Conservation (phyloP, 495 filamentous ascomycete species). For the Parathielavia appendiculata region DNA sequence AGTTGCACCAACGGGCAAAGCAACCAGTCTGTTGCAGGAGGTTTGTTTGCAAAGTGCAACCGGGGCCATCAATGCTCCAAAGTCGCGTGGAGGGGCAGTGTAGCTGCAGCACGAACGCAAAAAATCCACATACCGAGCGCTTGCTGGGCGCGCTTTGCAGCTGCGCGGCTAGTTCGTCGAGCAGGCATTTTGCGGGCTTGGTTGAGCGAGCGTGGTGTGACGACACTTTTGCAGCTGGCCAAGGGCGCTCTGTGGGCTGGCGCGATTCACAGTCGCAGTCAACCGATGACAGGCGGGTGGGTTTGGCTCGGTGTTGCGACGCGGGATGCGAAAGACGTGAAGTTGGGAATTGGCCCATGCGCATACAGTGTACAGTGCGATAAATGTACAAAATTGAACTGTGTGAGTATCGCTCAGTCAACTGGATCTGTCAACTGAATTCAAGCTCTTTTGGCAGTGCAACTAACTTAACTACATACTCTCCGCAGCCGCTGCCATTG, state of each 20-base stretch:
- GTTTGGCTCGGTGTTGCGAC: slow-evolving; percentile 8
- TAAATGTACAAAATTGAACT: not conserved
- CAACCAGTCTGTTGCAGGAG: not conserved
- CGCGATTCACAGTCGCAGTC: not conserved
- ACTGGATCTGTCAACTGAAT: too few species aligned
- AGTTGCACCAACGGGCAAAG: not conserved
- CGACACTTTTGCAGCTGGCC: not conserved
- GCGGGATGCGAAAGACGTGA: slow-evolving; percentile 9
- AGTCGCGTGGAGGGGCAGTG: slow-evolving; percentile 5
- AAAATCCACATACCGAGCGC: slow-evolving; percentile 26
- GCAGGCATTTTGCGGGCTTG: slow-evolving; percentile 24
- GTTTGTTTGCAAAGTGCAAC: slow-evolving; percentile 1
- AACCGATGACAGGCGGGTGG: not conserved
- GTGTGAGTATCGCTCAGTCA: not conserved
- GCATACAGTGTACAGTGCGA: too few species aligned
- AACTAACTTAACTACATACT: too few species aligned
- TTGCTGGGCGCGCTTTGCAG: slow-evolving; percentile 32
- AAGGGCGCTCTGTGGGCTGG: not conserved
- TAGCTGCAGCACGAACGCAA: not conserved
- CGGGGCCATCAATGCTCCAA: not conserved
- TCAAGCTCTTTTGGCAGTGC: too few species aligned
- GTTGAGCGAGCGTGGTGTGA: slow-evolving; percentile 1
- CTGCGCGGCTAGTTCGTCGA: slow-evolving; percentile 31
- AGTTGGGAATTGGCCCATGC: not conserved
- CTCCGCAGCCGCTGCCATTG: too few species aligned